Base-by-base conservation (phyloP, 2,329 filamentous ascomycete species). In the Aspergillus sp. region DNA sequence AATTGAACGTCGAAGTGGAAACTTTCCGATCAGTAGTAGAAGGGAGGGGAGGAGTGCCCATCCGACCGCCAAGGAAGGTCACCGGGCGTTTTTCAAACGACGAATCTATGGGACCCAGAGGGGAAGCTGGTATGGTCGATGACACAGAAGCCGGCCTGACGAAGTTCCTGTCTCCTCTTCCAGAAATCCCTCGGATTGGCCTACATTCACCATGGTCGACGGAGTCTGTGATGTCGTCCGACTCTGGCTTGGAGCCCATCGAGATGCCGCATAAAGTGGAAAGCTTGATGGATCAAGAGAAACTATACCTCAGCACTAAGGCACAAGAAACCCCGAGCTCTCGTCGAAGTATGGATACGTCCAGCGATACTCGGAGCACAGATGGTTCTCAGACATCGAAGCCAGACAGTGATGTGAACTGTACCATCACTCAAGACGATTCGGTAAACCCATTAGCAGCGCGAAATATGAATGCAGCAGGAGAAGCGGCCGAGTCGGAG, bases 1-100 rank as follows among this genome's bases (percentile, higher is more conserved):
- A 96, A 63, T 84, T 97, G 56, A 96, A 96, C 65, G 84, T 97
- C 50, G 86, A 96, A 9, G 90, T 93, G 0, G 90, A 96, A 71
- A 92, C 91, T 0, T 97, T 97, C 77, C 82, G 83, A 61, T 70
- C 78, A 2, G 77, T 60, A 8, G 59, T 64, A 19, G 68, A 72
- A 19, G 61, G 77, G 69, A 66, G 81, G 70, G 66, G 81, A 75
- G 67, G 79, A 69, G 74, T 88, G 73, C 80, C 85, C 73, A 79
- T 96, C 21, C 85, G 89, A 64, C 93, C 93, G 0, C 87, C 90
- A 0, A 84, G 88, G 62, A 83, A 84, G 58, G 77, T 96, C 39
- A 89, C 93, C 66, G 91, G 91, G 57, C 87, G 88, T 62, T 96
- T 97, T 69, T 62, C 59, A 27, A 85, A 88, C 3, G 85, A 87